These are phyloP conservation scores for Malus sylvestris DNA, from an alignment of 306 rosid species.

Conservation along the genomic window DNA sequence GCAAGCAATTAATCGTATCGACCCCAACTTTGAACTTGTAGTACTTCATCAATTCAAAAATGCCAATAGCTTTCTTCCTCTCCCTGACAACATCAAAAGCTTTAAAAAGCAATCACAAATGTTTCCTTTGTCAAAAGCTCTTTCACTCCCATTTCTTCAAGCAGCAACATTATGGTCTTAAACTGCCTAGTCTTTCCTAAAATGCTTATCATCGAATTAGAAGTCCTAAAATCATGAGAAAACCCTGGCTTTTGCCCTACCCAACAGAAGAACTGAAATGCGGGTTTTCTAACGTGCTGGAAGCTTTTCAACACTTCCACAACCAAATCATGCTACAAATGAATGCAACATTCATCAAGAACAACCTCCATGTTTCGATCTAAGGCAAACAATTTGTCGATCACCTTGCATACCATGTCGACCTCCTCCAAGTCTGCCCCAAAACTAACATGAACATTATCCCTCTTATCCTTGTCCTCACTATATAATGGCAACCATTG, in stretches of 20 bases:
- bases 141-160: constrained; percentile 83
- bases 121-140: constrained; percentile 71
- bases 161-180: constrained; percentile 77
- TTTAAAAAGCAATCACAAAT: constrained; percentile 55
- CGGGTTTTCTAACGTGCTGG: constrained; percentile 77
- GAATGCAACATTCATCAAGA: constrained; percentile 62
- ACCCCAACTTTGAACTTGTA: constrained; percentile 52
- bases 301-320: constrained; percentile 57
- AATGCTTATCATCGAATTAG: constrained; percentile 57
- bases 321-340: constrained; percentile 67
- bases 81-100: constrained; percentile 74
- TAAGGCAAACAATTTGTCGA: constrained; percentile 75
- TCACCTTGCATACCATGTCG: constrained; percentile 68
- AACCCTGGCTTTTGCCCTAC: constrained; percentile 55
- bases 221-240: constrained; percentile 59
- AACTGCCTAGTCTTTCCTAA: constrained; percentile 83
- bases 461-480: constrained; percentile 9
- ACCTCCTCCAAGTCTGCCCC: constrained; percentile 52
- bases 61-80: constrained; percentile 74
- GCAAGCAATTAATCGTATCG: constrained; percentile 67
- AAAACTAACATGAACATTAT: constrained; percentile 14
- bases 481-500: not conserved
- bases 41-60: constrained; percentile 74
- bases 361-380: constrained; percentile 91
- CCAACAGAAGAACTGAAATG: constrained; percentile 87